Base-by-base conservation (phyloP, 495 filamentous ascomycete genomes). In the Hypoxylon rickii region DNA sequence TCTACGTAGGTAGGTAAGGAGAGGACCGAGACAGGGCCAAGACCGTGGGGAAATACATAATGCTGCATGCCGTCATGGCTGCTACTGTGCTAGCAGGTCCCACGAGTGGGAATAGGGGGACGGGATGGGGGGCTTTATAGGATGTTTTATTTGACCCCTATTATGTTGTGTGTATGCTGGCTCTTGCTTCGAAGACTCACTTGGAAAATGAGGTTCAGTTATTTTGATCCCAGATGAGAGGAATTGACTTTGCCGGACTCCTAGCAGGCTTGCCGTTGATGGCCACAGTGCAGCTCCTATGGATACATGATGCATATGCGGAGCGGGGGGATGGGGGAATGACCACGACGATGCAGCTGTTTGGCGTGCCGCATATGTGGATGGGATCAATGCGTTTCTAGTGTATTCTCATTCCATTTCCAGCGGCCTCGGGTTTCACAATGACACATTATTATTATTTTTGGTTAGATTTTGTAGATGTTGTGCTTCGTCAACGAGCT, bases 51-150 rank as follows among this genome's bases (percentile, higher is more conserved):
- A 57, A 50, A 26, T 4, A 39, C n/a, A n/a, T n/a, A n/a, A n/a
- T 52, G 58, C 32, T 29, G 32, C 24, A 57, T 62, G 52, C 48
- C 58, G 58, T 62, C 58, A 63, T 62, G 29, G 31, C 46, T 60
- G 17, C 32, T 38, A 49, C 37, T 50, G 22, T 8, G n/a, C n/a
- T n/a, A n/a, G 16, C 7, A 13, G 2, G 21, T 11, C 1, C 10
- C 32, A 2, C 32, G 32, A 12, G 10, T 7, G 10, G 12, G 4
- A 34, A 34, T 6, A 29, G 5, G 22, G n/a, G 22, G 17, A 3
- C 12, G 3, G 11, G 1, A 18, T 11, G 22, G 1, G 2, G 22
- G 17, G 13, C 32, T 31, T 15, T 41, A 15, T n/a, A 29, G 7
- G 38, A 12, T 18, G 32, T n/a, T 34, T 34, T n/a, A 3, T 34